These are phyloP conservation scores for Blastobotrys muscicola DNA, from an alignment of 805 yeast genomes.

Conservation along the genomic window DNA sequence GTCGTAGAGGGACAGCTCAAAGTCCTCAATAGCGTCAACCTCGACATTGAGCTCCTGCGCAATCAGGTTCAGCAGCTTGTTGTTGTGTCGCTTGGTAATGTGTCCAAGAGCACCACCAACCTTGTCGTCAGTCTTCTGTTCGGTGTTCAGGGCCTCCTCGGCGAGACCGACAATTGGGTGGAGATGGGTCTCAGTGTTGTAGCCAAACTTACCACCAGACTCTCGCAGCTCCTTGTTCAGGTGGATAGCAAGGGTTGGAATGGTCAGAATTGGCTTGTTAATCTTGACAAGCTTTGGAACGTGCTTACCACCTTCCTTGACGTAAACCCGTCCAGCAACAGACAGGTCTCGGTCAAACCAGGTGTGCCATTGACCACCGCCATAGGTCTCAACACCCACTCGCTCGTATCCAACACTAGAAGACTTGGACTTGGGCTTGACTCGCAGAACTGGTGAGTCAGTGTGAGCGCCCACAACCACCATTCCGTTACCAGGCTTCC, in stretches of 20 bases:
- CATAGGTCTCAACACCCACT: constrained; percentile 89
- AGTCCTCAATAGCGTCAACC: constrained; percentile 65
- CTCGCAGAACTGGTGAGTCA: constrained; percentile 84
- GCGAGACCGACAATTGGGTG: constrained; percentile 73
- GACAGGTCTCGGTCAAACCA: constrained; percentile 95
- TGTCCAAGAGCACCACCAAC: constrained; percentile 8
- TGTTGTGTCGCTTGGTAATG: constrained; percentile 57
- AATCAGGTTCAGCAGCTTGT: constrained; percentile 55
- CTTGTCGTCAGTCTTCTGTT: constrained; percentile 12
- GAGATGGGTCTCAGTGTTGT: constrained; percentile 80
- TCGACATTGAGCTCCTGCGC: constrained; percentile 53
- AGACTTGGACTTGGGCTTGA: constrained; percentile 77
- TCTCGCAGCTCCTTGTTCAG: constrained; percentile 47
- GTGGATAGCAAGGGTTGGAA: constrained; percentile 93
- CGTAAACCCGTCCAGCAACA: constrained; percentile 85
- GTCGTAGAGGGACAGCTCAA: constrained; percentile 79
- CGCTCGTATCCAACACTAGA: constrained; percentile 58
- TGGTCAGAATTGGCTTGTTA: constrained; percentile 74
- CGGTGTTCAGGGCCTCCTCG: constrained; percentile 29
- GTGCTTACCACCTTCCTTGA: constrained; percentile 41
- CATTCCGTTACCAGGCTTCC: constrained; percentile 70
- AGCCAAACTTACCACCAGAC: constrained; percentile 61
- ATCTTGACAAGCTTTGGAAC: constrained; percentile 68
- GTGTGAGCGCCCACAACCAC: constrained; percentile 95
- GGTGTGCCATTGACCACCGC: constrained; percentile 93